Conservation (phyloP, 768 basidiomycete genomes). For the Mrakia frigida region DNA sequence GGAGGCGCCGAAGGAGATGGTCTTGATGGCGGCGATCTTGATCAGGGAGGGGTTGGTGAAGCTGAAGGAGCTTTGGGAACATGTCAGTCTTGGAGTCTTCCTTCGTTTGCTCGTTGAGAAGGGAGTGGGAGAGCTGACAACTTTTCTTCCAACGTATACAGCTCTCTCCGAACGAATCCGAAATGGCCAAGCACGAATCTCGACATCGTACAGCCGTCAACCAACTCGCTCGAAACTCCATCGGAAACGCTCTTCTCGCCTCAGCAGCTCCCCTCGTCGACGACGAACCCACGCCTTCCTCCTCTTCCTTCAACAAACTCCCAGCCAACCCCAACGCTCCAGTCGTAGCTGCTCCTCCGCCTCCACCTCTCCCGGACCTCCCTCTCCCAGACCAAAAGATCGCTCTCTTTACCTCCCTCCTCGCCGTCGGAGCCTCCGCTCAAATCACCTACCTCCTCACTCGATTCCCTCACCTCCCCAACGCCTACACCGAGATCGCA, state of each 20-base stretch:
- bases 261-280: constrained; percentile 49
- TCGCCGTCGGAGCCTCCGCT: constrained; percentile 76
- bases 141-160: constrained; percentile 39
- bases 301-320: constrained; percentile 45
- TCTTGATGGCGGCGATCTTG: constrained; percentile 75
- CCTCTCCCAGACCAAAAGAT: constrained; percentile 62
- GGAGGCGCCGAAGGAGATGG: constrained; percentile 69
- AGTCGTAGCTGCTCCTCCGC: constrained; percentile 35
- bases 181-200: constrained; percentile 63
- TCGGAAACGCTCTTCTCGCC: constrained; percentile 32
- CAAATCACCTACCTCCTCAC: constrained; percentile 72
- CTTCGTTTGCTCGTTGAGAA: not conserved
- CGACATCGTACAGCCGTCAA: constrained; percentile 53
- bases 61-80: constrained; percentile 84
- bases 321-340: constrained; percentile 33
- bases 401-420: constrained; percentile 68
- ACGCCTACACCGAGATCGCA: constrained; percentile 73
- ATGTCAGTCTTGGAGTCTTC: constrained; percentile 53
- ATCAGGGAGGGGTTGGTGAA: constrained; percentile 85
- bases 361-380: constrained; percentile 19
- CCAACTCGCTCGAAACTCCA: constrained; percentile 25
- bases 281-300: constrained; percentile 37
- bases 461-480: constrained; percentile 77
- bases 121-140: not conserved
- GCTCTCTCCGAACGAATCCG: constrained; percentile 69